Conservation (phyloP, 2,329 filamentous ascomycete species). For the Aspergillus bombycis region DNA sequence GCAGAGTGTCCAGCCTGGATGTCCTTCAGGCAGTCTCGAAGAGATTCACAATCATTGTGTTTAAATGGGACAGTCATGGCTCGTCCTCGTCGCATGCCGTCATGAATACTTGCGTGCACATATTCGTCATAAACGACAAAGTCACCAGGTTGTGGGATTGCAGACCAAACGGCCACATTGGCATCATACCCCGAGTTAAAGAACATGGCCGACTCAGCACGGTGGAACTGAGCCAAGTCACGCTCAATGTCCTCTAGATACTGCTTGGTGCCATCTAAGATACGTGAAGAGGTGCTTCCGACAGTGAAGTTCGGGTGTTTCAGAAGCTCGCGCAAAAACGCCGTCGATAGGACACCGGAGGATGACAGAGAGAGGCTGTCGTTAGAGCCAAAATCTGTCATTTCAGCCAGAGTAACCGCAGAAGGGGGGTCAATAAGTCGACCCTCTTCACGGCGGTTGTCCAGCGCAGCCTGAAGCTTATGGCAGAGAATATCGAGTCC, state of each 20-base stretch:
- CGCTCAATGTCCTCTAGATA: conserved; percentile 45
- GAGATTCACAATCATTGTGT: conserved; percentile 14
- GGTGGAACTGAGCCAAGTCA: conserved; percentile 57
- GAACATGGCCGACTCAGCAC: conserved; percentile 54
- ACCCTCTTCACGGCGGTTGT: conserved; percentile 12
- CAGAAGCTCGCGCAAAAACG: conserved; percentile 16
- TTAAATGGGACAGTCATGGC: conserved; percentile 40
- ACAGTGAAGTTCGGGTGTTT: conserved; percentile 18
- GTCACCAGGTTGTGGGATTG: conserved; percentile 56
- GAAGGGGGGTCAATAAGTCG: conserved; percentile 11
- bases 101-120: conserved; percentile 71
- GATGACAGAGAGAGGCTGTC: conserved; percentile 19
- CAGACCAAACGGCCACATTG: conserved; percentile 58
- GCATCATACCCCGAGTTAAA: conserved; percentile 62
- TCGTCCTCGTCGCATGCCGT: conserved; percentile 65
- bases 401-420: conserved; percentile 7
- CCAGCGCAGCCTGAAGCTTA: conserved; percentile 11
- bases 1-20: not conserved
- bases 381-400: conserved; percentile 21
- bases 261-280: conserved; percentile 15
- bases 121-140: conserved; percentile 66
- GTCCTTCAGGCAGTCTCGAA: conserved; percentile 3
- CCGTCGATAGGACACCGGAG: conserved; percentile 12
- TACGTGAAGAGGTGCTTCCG: conserved; percentile 15
- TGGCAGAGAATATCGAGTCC: conserved; percentile 11